A percentile compares a stretch with the other conserved stretches of the same genome.
phyloP scores from a whole-genome alignment of 768 basidiomycete genomes.

The Boletus coccyginus region DNA sequence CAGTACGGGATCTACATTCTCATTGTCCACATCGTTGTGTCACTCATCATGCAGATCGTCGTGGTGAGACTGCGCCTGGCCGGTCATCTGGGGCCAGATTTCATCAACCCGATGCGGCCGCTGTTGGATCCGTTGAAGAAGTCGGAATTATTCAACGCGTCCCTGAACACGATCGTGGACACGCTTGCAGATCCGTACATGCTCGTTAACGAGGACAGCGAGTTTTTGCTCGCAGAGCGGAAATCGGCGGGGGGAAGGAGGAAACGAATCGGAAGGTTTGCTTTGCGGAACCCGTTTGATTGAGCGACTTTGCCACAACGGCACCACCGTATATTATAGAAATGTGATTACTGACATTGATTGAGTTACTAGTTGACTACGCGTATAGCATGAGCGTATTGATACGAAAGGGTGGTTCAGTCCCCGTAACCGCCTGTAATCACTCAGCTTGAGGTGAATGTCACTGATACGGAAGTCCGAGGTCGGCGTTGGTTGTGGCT shows the following conservation, averaged over 20 bases:
- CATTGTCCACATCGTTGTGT: constrained; percentile 8
- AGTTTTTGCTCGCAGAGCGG: background rate
- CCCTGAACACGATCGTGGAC: no score
- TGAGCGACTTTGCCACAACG: no score
- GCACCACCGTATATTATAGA: no score
- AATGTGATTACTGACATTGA: no score
- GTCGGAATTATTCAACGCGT: no score
- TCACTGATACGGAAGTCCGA: no score
- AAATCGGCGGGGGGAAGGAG: background rate
- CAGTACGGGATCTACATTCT: constrained; percentile 4
- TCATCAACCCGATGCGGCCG: constrained; percentile 7
- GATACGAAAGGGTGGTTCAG: no score
- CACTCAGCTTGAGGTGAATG: no score
- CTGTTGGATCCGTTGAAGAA: constrained; percentile 10
- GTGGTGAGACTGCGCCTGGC: constrained; percentile 4
- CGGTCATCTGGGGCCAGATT: constrained; percentile 6
- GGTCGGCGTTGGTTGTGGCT: constrained; percentile 13
- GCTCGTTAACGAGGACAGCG: background rate
- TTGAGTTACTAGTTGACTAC: no score
- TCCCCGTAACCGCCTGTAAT: no score
- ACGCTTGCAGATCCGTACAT: no score
- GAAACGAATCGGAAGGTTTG: background rate
- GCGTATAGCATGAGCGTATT: no score
- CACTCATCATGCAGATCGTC: constrained; percentile 4
- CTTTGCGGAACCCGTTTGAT: background rate